Percentiles rank a stretch among this genome's conserved stretches.
These are phyloP conservation scores for Boletus edulis DNA, from an alignment of 768 basidiomycete species.

Conservation along the genomic window DNA sequence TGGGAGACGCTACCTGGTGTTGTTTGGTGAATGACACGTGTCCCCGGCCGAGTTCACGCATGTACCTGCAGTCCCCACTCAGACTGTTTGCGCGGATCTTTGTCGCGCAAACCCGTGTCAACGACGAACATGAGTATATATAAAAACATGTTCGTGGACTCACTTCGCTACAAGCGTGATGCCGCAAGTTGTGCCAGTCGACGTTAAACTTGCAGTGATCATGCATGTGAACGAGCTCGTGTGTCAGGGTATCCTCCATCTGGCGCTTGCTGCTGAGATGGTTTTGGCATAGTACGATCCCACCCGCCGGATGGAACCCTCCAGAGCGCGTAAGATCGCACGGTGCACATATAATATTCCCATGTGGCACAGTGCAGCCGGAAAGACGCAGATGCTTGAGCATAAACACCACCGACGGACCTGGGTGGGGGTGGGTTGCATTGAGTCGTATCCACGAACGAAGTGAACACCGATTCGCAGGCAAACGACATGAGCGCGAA, in stretches of 20 bases:
- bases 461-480: slow-evolving; percentile 12
- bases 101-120: neutral
- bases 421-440: slow-evolving; percentile 38
- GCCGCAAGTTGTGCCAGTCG: slow-evolving; percentile 84
- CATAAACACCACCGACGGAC: slow-evolving; percentile 88
- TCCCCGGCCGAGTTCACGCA: slow-evolving; percentile 76
- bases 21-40: slow-evolving; percentile 85
- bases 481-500: slow-evolving; percentile 1
- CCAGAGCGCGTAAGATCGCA: slow-evolving; percentile 76
- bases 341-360: slow-evolving; percentile 80
- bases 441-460: neutral
- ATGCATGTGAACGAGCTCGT: slow-evolving; percentile 94
- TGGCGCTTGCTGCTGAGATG: slow-evolving; percentile 78
- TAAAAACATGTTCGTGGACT: slow-evolving; percentile 22
- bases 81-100: slow-evolving; percentile 95
- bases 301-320: slow-evolving; percentile 81
- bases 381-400: slow-evolving; percentile 80
- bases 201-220: slow-evolving; percentile 95
- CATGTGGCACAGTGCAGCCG: slow-evolving; percentile 66
- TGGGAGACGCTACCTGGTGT: slow-evolving; percentile 68
- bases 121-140: neutral
- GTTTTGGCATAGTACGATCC: slow-evolving; percentile 83
- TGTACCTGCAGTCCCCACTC: slow-evolving; percentile 89
- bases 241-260: slow-evolving; percentile 90
- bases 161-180: slow-evolving; percentile 98